Base-by-base conservation (phyloP, 495 filamentous ascomycete genomes). In the Pseudoneurospora amorphoporcata region DNA sequence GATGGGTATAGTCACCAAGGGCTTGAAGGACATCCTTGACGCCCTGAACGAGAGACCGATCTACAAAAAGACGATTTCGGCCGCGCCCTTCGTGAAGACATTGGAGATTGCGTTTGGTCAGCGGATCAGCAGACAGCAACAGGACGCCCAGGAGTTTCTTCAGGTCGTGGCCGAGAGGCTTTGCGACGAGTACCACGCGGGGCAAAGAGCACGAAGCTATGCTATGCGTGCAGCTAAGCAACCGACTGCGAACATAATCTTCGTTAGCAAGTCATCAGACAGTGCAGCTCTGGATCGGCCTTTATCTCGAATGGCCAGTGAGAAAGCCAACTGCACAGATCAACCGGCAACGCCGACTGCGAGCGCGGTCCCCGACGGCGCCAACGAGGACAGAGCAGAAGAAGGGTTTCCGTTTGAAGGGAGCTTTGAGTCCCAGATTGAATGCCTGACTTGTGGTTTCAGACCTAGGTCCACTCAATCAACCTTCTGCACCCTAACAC, bases 111-210 rank as follows among this genome's bases (percentile, higher is more conserved):
- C 95, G 5, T 99, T 97, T 78, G 87, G 89, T 39, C 93, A 94
- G 73, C 89, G 91, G 53, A 95, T 99, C 77, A 97, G 92, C 76
- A 90, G 95, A 68, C 90, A 93, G 72, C 96, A 99, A 79, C 96
- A 99, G 81, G 95, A 99, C 83, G 95, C 95, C n/a, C 95, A 99
- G 78, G 95, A 99, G 79, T 96, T 99, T 72, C 77, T 99, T 70
- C 95, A 99, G 81, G 88, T 98, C 68, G 90, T 99, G 23, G 90
- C 93, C 5, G 96, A 99, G 82, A 87, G 94, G 61, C 85, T 99
- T 41, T 92, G 91, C 61, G 94, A 98, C 76, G 95, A 99, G 81
- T 95, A 98, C 76, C 90, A 97, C 79, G 93, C 93, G 12, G 94
- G 93, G 41, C 85, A 86, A 42, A 86, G 90, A 75, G 94, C 92